These are phyloP conservation scores for Trypanosoma theileri DNA, from an alignment of 208 protist genomes.

Conservation along the genomic window DNA sequence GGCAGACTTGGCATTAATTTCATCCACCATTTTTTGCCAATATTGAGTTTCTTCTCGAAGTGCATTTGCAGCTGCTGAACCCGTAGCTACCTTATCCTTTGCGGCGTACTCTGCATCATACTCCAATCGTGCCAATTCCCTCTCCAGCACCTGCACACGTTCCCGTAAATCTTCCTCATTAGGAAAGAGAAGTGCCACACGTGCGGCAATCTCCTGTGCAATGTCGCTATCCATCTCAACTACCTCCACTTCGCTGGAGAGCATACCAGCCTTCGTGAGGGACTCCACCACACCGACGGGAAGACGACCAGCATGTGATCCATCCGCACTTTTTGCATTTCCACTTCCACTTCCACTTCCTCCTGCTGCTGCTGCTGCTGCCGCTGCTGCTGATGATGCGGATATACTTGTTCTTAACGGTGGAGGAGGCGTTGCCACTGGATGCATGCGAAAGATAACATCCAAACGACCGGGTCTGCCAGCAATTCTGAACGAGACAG, in stretches of 20 bases:
- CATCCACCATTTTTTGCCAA: conserved; percentile 62
- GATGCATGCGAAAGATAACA: conserved; percentile 87
- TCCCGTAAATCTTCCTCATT: conserved; percentile 55
- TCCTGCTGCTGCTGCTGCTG: conserved; percentile 4
- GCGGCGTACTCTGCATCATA: conserved; percentile 83
- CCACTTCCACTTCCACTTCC: conserved; percentile 15
- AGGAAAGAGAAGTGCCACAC: conserved; percentile 72
- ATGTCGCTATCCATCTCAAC: conserved; percentile 80
- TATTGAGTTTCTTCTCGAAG: conserved; percentile 64
- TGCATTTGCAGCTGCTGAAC: conserved; percentile 61
- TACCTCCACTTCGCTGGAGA: conserved; percentile 40
- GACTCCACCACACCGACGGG: conserved; percentile 53
- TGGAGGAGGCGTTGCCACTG: conserved; percentile 60
- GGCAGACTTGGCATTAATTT: conserved; percentile 73
- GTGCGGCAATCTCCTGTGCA: conserved; percentile 80
- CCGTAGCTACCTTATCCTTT: conserved; percentile 72
- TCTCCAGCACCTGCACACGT: conserved; percentile 58
- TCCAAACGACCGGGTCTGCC: conserved; percentile 73
- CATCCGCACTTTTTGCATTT: not conserved
- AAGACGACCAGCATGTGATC: conserved; percentile 36
- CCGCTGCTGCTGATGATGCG: conserved; percentile 12
- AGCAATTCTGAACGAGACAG: conserved; percentile 78
- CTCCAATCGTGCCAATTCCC: conserved; percentile 75
- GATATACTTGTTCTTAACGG: conserved; percentile 31
- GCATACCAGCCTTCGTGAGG: conserved; percentile 62